These are phyloP conservation scores for Lolium perenne DNA, from an alignment of 176 grass and related monocot genomes.

Conservation along the genomic window DNA sequence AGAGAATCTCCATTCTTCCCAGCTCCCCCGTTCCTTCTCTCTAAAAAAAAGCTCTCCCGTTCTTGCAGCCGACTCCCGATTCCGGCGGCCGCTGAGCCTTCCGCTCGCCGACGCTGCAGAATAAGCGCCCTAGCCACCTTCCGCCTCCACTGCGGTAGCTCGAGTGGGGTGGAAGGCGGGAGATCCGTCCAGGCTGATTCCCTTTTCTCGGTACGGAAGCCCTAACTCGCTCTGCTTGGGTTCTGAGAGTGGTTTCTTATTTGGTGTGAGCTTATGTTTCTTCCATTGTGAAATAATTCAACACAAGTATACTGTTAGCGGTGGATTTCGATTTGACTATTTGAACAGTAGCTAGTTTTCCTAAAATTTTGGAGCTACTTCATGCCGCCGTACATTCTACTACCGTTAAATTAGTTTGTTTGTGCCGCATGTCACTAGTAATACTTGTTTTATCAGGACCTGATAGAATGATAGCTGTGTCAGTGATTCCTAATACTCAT, in stretches of 20 bases:
- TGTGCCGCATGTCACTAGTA: neutral
- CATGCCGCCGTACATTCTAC: neutral
- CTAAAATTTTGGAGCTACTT: neutral
- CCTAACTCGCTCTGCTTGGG: neutral
- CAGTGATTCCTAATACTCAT: neutral
- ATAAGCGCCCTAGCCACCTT: neutral
- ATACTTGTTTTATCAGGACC: neutral
- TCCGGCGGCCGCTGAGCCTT: neutral
- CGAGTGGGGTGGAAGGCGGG: neutral
- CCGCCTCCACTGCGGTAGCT: neutral
- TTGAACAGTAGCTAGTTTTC: neutral
- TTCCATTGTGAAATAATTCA: neutral
- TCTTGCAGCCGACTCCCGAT: neutral
- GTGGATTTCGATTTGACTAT: neutral
- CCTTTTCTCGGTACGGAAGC: slow-evolving; percentile 10
- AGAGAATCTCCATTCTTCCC: neutral
- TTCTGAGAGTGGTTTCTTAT: neutral
- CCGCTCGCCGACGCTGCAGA: neutral
- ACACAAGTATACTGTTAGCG: neutral
- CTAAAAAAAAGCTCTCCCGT: neutral
- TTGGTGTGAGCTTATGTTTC: neutral
- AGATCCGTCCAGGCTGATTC: slow-evolving; percentile 5
- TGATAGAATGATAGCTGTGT: neutral
- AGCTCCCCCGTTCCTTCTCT: slow-evolving; percentile 9
- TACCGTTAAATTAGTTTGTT: neutral